Conservation (phyloP, 1,284 basidiomycete genomes). For the Puccinia hordei region DNA sequence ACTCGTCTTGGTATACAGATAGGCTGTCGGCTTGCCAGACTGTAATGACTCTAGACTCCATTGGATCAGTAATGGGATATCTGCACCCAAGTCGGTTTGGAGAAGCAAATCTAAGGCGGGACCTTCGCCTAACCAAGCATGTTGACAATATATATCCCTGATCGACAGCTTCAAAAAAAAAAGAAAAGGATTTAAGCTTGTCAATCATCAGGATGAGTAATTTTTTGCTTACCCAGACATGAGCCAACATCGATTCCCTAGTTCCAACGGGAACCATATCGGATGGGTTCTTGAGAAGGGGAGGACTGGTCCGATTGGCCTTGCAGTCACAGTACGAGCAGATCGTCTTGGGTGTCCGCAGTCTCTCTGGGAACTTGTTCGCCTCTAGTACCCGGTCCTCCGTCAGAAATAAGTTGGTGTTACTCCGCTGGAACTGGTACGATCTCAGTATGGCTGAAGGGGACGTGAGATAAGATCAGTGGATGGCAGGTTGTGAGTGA, state of each 20-base stretch:
- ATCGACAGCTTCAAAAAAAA: slow-evolving; percentile 45
- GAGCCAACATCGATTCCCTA: neutral
- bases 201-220: too few species aligned
- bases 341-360: slow-evolving; percentile 6
- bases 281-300: neutral
- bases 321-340: slow-evolving; percentile 44
- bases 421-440: neutral
- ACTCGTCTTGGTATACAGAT: slow-evolving; percentile 48
- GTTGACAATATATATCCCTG: slow-evolving; percentile 49
- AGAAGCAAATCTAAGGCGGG: slow-evolving; percentile 34
- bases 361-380: slow-evolving; percentile 23
- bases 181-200: too few species aligned
- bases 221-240: slow-evolving; percentile 47
- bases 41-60: slow-evolving; percentile 27
- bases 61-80: slow-evolving; percentile 30
- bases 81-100: slow-evolving; percentile 2
- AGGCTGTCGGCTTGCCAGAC: slow-evolving; percentile 28
- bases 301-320: slow-evolving; percentile 26
- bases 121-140: slow-evolving; percentile 47
- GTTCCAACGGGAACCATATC: neutral
- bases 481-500: neutral
- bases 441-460: neutral
- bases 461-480: neutral
- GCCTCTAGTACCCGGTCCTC: neutral
- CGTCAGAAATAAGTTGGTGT: neutral